Conservation (phyloP, 805 yeast species). For the Lachancea dasiensis region DNA sequence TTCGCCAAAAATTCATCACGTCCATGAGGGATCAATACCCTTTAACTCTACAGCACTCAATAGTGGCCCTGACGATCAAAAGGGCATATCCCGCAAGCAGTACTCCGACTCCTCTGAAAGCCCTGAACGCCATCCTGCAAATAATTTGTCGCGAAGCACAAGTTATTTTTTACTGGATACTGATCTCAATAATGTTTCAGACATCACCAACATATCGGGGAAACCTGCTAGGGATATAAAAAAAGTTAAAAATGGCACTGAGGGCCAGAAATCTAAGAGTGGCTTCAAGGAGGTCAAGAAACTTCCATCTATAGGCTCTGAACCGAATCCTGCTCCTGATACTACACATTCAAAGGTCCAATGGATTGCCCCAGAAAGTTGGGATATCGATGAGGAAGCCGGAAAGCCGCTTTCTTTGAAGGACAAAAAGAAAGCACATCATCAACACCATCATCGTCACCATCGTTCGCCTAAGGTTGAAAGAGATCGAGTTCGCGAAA, state of each 20-base stretch:
- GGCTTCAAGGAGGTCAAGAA: not conserved
- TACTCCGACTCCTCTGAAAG: constrained; percentile 7
- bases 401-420: constrained; percentile 9
- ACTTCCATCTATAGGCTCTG: constrained; percentile 3
- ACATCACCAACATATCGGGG: constrained; percentile 17
- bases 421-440: constrained; percentile 7
- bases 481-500: constrained; percentile 6
- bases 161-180: constrained; percentile 25
- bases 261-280: too few species aligned
- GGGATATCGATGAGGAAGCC: constrained; percentile 45
- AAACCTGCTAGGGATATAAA: constrained; percentile 4
- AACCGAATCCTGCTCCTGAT: constrained; percentile 2
- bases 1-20: not conserved
- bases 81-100: constrained; percentile 1
- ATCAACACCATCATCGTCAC: constrained; percentile 11
- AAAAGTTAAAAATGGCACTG: not conserved
- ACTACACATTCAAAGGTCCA: constrained; percentile 9
- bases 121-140: constrained; percentile 5
- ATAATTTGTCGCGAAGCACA: constrained; percentile 4
- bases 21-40: not conserved
- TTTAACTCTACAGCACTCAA: not conserved
- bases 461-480: constrained; percentile 7
- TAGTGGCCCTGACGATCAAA: not conserved
- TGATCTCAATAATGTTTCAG: constrained; percentile 25
- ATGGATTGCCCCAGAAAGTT: constrained; percentile 57